Evolutionary conservation across 768 basidiomycete species (phyloP).

Genomic region (Termitomyces sp.): DNA sequence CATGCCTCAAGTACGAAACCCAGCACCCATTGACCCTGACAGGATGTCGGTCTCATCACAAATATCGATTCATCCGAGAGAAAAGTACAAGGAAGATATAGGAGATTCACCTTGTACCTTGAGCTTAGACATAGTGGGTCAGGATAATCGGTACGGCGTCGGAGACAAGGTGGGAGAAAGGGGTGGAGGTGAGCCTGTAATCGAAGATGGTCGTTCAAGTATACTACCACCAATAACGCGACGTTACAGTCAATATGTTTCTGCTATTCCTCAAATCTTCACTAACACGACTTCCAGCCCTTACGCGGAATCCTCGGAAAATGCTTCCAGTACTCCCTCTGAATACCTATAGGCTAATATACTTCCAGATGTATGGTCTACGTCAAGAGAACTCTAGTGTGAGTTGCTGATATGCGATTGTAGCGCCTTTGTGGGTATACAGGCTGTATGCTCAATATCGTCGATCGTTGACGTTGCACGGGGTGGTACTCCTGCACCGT

Average conservation of each 20-base stretch:
- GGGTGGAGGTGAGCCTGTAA: background rate
- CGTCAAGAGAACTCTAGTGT: background rate
- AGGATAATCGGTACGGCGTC: background rate
- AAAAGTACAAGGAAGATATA: background rate
- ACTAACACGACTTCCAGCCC: background rate
- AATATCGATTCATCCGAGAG: background rate
- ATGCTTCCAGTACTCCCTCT: slow-evolving; percentile 30
- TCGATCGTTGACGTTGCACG: slow-evolving; percentile 44
- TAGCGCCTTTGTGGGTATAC: slow-evolving; percentile 38
- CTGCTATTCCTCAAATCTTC: background rate
- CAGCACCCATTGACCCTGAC: slow-evolving; percentile 7
- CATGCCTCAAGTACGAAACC: slow-evolving; percentile 8
- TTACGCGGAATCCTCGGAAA: slow-evolving; percentile 17
- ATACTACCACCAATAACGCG: background rate
- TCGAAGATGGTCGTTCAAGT: background rate
- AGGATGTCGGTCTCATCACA: slow-evolving; percentile 4
- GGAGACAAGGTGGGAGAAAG: background rate
- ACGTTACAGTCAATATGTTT: background rate
- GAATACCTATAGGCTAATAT: slow-evolving; percentile 44
- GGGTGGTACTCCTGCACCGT: slow-evolving; percentile 37
- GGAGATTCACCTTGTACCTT: background rate
- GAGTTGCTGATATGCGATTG: background rate
- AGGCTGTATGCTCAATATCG: slow-evolving; percentile 43
- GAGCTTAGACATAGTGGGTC: background rate
- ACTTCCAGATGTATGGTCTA: slow-evolving; percentile 47